Percentiles rank a stretch among this genome's conserved stretches.
Conservation (phyloP, 2,329 filamentous ascomycete species). For the Juglanconis oblonga region DNA sequence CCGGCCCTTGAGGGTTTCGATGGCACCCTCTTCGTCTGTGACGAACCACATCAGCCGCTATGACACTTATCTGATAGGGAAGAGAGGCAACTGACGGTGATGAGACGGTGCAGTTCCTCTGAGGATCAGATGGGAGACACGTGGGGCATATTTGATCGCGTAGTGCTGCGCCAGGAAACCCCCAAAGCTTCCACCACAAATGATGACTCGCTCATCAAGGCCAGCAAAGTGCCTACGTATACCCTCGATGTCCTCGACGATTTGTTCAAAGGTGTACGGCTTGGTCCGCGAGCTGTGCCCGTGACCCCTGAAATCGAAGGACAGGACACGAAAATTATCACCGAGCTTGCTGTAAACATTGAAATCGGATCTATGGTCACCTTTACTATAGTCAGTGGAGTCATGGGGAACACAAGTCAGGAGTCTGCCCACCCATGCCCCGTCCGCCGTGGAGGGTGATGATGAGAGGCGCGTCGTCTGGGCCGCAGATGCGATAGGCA, state of each 20-base stretch:
- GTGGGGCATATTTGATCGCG: slow-evolving; percentile 32
- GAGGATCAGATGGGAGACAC: slow-evolving; percentile 32
- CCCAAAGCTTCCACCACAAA: slow-evolving; percentile 38
- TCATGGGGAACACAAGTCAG: neutral
- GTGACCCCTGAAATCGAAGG: slow-evolving; percentile 36
- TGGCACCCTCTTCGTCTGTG: slow-evolving; percentile 32
- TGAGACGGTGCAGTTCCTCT: slow-evolving; percentile 35
- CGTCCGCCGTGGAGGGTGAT: slow-evolving; percentile 36
- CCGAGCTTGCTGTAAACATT: slow-evolving; percentile 28
- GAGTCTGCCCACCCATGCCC: slow-evolving; percentile 28
- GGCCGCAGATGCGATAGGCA: slow-evolving; percentile 30
- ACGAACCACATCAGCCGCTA: neutral
- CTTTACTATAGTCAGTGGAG: slow-evolving; percentile 13
- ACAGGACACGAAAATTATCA: slow-evolving; percentile 29
- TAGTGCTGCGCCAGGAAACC: slow-evolving; percentile 38
- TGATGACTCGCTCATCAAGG: slow-evolving; percentile 24
- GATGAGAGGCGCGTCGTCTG: slow-evolving; percentile 29
- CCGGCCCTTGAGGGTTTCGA: slow-evolving; percentile 29
- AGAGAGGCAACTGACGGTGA: slow-evolving; percentile 26
- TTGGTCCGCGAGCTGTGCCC: slow-evolving; percentile 32
- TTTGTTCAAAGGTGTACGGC: slow-evolving; percentile 34
- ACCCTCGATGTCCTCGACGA: slow-evolving; percentile 35
- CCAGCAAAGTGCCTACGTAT: slow-evolving; percentile 29
- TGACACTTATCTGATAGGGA: neutral
- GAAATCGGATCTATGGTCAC: slow-evolving; percentile 33